Base-by-base conservation (phyloP, 768 basidiomycete genomes). In the Lyophyllum atratum region DNA sequence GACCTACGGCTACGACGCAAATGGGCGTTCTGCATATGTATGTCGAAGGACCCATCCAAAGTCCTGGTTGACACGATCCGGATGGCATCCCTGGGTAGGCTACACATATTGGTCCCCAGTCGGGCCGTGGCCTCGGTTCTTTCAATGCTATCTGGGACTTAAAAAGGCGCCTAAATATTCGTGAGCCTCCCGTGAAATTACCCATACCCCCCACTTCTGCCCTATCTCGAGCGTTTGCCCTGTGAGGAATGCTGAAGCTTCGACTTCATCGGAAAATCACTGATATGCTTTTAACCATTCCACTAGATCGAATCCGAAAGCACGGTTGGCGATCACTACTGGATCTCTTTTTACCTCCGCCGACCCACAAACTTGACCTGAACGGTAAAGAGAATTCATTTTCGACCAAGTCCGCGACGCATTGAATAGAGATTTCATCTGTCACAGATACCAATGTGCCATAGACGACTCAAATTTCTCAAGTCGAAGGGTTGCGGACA, bases 401-500 rank as follows among this genome's bases (percentile, higher is more conserved):
- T 40, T 53, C 54, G 45, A 46, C 40, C 54, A 66, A 68, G 60
- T 68, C 63, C 68, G 66, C 59, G 66, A 70, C 40, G 25, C 52
- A 62, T 55, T 60, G 49, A 67, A 60, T 57, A 64, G 61, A 64
- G 61, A 64, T 26, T 44, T 55, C 39, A 31, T 52, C 51, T 58
- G 46, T 43, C 53, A 33, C 37, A 62, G 56, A 29, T 64, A 60
- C 34, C 67, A 63, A 90, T 90, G 88, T 90, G 88, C 75, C 82
- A 84, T 69, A 80, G 85, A 60, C 75, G 73, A 50, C 80, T 89
- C 64, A 76, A 71, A 61, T 82, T 87, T 69, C 71, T 68, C 55
- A 78, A 74, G 64, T 80, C 76, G 61, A 68, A 65, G 29, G 69
- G 39, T n/a, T 90, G 89, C 73, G 75, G 75, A n/a, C 86, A 89